phyloP scores from a whole-genome alignment of 345 rosid genomes.

The Luvunga scandens region DNA sequence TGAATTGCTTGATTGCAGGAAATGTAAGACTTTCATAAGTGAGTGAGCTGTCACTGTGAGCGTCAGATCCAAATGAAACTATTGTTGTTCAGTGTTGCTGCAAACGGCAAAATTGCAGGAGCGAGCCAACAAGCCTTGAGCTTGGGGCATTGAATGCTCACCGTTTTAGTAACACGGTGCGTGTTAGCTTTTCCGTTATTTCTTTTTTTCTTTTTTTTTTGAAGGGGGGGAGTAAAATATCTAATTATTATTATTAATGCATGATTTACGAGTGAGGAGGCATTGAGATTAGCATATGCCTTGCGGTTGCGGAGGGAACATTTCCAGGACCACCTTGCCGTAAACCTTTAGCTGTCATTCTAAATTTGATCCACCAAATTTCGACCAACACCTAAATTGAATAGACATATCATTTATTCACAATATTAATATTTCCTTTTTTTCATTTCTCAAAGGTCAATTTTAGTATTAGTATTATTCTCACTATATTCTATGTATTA shows the following conservation, averaged over 20 bases:
- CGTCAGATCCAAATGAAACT: neutral
- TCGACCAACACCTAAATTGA: neutral
- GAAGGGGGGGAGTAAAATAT: no score
- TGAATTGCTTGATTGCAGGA: neutral
- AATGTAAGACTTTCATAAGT: neutral
- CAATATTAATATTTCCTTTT: no score
- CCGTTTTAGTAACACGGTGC: neutral
- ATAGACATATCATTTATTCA: no score
- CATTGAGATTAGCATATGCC: neutral
- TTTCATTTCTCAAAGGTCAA: no score
- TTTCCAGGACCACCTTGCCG: neutral
- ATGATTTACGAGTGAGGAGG: neutral
- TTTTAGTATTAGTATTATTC: no score
- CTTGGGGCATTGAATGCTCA: neutral
- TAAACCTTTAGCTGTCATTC: neutral
- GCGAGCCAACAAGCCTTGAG: no score
- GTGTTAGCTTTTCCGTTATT: neutral
- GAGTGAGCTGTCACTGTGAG: neutral
- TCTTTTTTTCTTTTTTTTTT: no score
- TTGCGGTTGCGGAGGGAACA: neutral
- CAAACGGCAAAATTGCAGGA: no score
- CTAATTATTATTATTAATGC: neutral
- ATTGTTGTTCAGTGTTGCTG: neutral
- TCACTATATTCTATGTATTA: no score
- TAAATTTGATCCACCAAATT: neutral